Percentiles rank a stretch among this genome's conserved stretches.
phyloP scores from a whole-genome alignment of 1,284 basidiomycete genomes.

The Ustilago curta region DNA sequence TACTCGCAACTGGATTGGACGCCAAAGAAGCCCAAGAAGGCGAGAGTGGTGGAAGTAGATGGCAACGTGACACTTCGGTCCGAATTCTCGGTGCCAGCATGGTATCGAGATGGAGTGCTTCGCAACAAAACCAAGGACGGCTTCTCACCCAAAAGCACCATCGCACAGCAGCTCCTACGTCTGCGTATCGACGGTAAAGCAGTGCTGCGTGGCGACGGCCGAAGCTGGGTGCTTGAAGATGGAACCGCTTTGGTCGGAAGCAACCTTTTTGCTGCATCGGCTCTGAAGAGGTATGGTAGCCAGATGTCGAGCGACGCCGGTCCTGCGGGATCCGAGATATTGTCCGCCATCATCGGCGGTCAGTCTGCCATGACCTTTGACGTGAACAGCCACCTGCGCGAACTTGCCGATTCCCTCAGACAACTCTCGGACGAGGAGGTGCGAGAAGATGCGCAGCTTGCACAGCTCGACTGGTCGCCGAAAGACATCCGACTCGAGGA shows the following conservation, averaged over 20 bases:
- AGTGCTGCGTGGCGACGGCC: conserved; percentile 25
- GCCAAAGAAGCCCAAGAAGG: conserved; percentile 81
- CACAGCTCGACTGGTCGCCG: conserved; percentile 58
- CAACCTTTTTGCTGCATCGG: conserved; percentile 41
- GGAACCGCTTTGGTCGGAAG: conserved; percentile 34
- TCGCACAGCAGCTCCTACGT: conserved; percentile 52
- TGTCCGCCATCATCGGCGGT: conserved; percentile 32
- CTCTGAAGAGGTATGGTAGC: conserved; percentile 38
- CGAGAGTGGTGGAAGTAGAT: conserved; percentile 16
- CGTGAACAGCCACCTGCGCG: conserved; percentile 17
- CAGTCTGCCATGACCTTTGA: conserved; percentile 21
- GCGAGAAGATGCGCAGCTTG: conserved; percentile 40
- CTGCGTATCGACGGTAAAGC: conserved; percentile 47
- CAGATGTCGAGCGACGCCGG: conserved; percentile 41
- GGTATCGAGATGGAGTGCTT: conserved; percentile 58
- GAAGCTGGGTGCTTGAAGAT: conserved; percentile 42
- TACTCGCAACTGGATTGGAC: conserved; percentile 93
- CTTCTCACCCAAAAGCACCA: conserved; percentile 27
- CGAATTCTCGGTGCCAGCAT: conserved; percentile 45
- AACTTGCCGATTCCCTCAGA: conserved; percentile 41
- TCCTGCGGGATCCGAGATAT: conserved; percentile 23
- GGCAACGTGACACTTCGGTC: conserved; percentile 10
- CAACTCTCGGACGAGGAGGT: conserved; percentile 16
- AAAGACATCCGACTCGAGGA: conserved; percentile 41
- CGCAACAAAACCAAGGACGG: conserved; percentile 43